phyloP scores from a whole-genome alignment of 495 filamentous ascomycete species.

The Cercophora newfieldiana region DNA sequence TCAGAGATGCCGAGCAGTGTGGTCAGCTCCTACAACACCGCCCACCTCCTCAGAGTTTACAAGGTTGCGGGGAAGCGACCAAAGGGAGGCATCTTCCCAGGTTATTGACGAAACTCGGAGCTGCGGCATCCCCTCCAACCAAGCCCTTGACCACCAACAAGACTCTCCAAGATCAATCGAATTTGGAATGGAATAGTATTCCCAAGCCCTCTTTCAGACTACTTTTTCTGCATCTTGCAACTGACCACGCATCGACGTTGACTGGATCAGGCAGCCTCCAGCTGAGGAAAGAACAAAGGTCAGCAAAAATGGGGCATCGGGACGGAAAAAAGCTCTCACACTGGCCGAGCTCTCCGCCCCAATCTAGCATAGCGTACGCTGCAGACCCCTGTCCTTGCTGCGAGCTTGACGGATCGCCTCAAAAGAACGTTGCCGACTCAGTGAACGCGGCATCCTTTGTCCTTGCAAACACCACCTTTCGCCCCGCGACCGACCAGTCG shows the following conservation, averaged over 20 bases:
- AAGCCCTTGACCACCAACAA: too few relatives aligned
- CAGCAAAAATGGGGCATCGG: background rate
- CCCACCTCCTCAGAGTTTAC: too few relatives aligned
- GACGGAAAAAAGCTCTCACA: slow-evolving; percentile 9
- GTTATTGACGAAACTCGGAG: too few relatives aligned
- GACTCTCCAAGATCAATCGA: background rate
- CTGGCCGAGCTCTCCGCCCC: background rate
- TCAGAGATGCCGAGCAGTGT: too few relatives aligned
- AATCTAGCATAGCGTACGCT: background rate
- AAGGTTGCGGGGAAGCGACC: too few relatives aligned
- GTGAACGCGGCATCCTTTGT: slow-evolving; percentile 10
- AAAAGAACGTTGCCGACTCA: slow-evolving; percentile 18
- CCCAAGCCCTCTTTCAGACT: background rate
- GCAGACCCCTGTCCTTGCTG: slow-evolving; percentile 5
- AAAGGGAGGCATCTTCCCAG: too few relatives aligned
- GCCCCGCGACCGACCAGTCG: background rate
- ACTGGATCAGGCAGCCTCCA: background rate
- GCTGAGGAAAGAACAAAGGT: background rate
- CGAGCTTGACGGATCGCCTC: slow-evolving; percentile 14
- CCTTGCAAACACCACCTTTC: slow-evolving; percentile 9
- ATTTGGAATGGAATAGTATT: background rate
- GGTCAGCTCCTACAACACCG: too few relatives aligned
- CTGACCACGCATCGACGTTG: background rate
- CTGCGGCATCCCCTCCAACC: too few relatives aligned
- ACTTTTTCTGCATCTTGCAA: background rate